phyloP scores from a whole-genome alignment of 1,284 basidiomycete species.

The Rhodotorula sp. region DNA sequence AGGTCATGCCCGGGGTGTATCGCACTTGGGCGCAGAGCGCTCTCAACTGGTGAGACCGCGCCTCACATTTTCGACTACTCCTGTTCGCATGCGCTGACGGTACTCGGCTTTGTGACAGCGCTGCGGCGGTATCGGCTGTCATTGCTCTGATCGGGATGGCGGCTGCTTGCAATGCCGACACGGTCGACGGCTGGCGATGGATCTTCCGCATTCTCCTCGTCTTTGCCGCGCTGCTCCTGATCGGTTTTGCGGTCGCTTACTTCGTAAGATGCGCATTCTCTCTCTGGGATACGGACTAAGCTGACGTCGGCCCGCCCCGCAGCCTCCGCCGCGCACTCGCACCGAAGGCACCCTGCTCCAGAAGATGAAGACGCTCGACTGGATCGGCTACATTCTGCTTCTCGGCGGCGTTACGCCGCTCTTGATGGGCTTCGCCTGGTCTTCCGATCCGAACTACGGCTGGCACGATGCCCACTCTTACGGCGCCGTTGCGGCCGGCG shows the following conservation, averaged over 20 bases:
- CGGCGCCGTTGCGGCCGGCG: conserved; percentile 10
- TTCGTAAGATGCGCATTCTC: not conserved
- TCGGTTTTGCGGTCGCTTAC: conserved; percentile 10
- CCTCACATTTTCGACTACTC: not conserved
- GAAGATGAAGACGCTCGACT: conserved; percentile 14
- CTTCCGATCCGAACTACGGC: conserved; percentile 3
- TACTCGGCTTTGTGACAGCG: not conserved
- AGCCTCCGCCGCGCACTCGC: conserved; percentile 17
- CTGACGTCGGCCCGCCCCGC: not conserved
- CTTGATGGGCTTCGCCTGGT: conserved; percentile 16
- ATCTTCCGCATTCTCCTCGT: conserved; percentile 8
- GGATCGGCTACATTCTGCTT: conserved; percentile 14
- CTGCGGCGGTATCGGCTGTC: not conserved
- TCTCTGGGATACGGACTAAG: not conserved
- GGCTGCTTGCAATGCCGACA: conserved; percentile 6
- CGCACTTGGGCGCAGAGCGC: conserved; percentile 14
- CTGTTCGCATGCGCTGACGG: not conserved
- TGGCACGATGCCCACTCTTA: conserved; percentile 13
- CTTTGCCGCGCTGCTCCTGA: conserved; percentile 4
- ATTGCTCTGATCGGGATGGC: conserved; percentile 13
- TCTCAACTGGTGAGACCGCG: conserved; percentile 9
- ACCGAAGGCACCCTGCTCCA: not conserved
- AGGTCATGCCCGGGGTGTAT: conserved; percentile 13
- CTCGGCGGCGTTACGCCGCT: conserved; percentile 8
- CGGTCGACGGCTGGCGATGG: conserved; percentile 28